phyloP scores from a whole-genome alignment of 1,139 yeast species.

The Yamadazyma conglobata region DNA sequence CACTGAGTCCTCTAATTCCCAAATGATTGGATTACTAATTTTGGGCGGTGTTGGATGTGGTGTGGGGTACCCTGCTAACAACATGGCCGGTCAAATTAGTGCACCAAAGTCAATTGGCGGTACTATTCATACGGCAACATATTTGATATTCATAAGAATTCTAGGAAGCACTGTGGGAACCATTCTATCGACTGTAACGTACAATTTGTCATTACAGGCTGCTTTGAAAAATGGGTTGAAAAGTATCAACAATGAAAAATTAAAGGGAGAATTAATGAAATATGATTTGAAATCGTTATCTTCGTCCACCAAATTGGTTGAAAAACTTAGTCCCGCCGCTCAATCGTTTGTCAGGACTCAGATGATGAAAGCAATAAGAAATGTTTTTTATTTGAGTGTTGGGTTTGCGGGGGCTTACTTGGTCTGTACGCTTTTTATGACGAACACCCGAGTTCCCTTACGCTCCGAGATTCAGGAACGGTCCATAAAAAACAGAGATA shows the following conservation, averaged over 20 bases:
- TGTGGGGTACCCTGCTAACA: conserved; percentile 26
- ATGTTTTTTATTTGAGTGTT: conserved; percentile 30
- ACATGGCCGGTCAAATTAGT: conserved; percentile 28
- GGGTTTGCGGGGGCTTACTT: conserved; percentile 29
- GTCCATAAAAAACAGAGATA: too few species aligned
- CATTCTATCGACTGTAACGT: conserved; percentile 32
- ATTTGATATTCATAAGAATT: conserved; percentile 28
- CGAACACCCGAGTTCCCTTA: conserved; percentile 37
- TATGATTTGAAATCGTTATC: conserved; percentile 9
- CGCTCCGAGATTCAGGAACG: conserved; percentile 3
- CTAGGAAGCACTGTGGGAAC: conserved; percentile 31
- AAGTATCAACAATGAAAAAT: conserved; percentile 21
- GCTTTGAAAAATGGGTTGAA: conserved; percentile 16
- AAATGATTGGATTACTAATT: conserved; percentile 34
- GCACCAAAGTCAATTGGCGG: conserved; percentile 39
- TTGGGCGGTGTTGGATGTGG: conserved; percentile 31
- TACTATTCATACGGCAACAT: conserved; percentile 33
- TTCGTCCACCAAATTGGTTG: conserved; percentile 9
- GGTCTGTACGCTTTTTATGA: conserved; percentile 28
- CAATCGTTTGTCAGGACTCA: conserved; percentile 23
- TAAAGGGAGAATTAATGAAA: conserved; percentile 25
- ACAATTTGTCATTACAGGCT: conserved; percentile 26
- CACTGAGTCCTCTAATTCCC: conserved; percentile 23
- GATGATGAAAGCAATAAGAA: conserved; percentile 28
- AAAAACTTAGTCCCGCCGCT: conserved; percentile 22